Conservation (phyloP, 169 alveolate species). For the Eimeria falciformis region DNA sequence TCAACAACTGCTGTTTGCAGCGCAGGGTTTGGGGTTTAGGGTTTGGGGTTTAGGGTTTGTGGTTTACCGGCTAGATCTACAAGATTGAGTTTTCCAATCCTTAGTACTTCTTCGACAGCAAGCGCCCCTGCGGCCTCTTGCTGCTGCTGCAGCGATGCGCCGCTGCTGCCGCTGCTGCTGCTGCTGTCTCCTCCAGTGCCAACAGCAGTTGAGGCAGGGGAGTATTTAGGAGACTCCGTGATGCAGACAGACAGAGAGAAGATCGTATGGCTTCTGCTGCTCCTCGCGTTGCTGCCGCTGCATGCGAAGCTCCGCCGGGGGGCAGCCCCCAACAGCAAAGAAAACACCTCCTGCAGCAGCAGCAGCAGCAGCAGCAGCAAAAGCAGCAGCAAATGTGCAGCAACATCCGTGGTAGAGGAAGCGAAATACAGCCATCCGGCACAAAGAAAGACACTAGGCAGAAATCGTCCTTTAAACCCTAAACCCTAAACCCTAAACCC, state of each 20-base stretch:
- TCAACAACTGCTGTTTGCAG: neutral
- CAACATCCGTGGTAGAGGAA: neutral
- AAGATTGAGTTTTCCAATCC: slow-evolving; percentile 91
- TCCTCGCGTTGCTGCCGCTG: slow-evolving; percentile 50
- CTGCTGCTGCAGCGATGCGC: slow-evolving; percentile 14
- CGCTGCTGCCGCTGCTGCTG: slow-evolving; percentile 6
- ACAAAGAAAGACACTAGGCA: neutral
- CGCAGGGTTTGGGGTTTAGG: neutral
- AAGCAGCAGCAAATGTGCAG: slow-evolving; percentile 9
- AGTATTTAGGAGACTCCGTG: neutral
- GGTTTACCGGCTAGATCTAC: slow-evolving; percentile 95
- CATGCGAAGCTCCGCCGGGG: slow-evolving; percentile 65
- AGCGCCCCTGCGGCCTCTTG: slow-evolving; percentile 3
- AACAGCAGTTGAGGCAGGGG: neutral
- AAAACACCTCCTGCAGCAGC: slow-evolving; percentile 22
- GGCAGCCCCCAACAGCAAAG: slow-evolving; percentile 56
- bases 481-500: neutral
- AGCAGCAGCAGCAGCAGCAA: slow-evolving; percentile 1
- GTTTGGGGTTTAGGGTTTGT: slow-evolving; percentile 76
- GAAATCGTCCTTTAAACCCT: neutral
- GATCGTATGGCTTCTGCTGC: slow-evolving; percentile 71
- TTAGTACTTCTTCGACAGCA: slow-evolving; percentile 57
- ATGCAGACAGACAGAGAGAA: slow-evolving; percentile 62
- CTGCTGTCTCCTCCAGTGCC: neutral
- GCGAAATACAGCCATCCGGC: neutral